Evolutionary conservation across 257 asterid species (phyloP).

Genomic region (Lithospermum erythrorhizon): DNA sequence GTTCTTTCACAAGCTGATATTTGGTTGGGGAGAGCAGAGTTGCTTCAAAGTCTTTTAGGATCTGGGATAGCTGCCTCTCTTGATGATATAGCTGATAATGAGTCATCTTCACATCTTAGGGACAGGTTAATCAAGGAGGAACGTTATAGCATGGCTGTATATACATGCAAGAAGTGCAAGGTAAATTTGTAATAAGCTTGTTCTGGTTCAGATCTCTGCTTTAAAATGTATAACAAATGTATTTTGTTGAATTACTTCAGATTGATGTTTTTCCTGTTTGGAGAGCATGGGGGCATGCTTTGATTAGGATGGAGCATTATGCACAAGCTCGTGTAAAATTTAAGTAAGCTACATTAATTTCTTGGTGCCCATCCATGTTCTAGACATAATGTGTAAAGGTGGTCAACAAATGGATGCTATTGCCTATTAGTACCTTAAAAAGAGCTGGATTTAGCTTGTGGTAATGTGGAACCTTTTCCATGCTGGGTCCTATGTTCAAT

Average conservation of each 20-base stretch:
- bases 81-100: slow-evolving; percentile 89
- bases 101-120: slow-evolving; percentile 80
- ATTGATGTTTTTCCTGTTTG: slow-evolving; percentile 90
- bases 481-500: background rate
- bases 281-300: slow-evolving; percentile 97
- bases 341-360: slow-evolving; percentile 38
- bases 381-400: too few species aligned
- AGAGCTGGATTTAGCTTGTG: background rate
- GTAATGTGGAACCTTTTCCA: background rate
- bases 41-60: slow-evolving; percentile 94
- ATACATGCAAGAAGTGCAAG: slow-evolving; percentile 97
- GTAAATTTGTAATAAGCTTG: slow-evolving; percentile 22
- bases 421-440: too few species aligned
- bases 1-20: slow-evolving; percentile 66
- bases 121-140: slow-evolving; percentile 85
- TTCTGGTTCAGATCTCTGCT: background rate
- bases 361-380: background rate
- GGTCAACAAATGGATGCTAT: too few species aligned
- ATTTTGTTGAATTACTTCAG: slow-evolving; percentile 27
- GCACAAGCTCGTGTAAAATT: slow-evolving; percentile 97
- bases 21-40: slow-evolving; percentile 92
- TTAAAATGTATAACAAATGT: background rate
- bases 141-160: slow-evolving; percentile 95
- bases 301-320: slow-evolving; percentile 87
- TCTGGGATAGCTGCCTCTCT: slow-evolving; percentile 95